Base-by-base conservation (phyloP, 441 rosid species). In the Adansonia rubrostipa region DNA sequence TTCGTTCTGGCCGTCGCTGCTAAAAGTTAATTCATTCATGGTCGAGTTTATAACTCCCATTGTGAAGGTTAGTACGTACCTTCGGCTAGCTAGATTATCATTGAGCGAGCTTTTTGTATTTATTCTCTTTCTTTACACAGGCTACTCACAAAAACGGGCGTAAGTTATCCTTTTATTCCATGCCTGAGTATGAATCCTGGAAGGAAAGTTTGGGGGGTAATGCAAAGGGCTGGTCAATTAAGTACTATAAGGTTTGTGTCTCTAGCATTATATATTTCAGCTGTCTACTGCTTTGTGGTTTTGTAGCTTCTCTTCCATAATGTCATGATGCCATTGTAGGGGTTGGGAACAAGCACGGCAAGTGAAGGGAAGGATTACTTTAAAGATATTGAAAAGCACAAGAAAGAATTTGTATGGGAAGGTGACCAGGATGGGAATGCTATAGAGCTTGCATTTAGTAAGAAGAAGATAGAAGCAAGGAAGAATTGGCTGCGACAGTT, bases 401-500 rank as follows among this genome's bases (percentile, higher is more conserved):
- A 84, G 88, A 96, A 96, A 77, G 98, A 96, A 83, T 96, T 96
- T 74, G 53, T 88, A 11, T 94, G 99, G 99, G 80, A 61, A 54
- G 85, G 85, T 81, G 96, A 96, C 6, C 85, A 86, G 78, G 99
- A 96, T 72, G 98, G 97, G 42, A 92, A 94, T 5, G 89, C 96
- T n/a, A 96, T 96, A 68, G 99, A 96, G 84, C 97, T 96, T 65
- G 99, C 99, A 3, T 96, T 96, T 80, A 96, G 99, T 82, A 96
- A 93, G 87, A 96, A 92, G 89, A 96, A 94, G 87, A 90, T 93
- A 1, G 99, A 96, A 65, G 98, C 96, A 42, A 91, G 99, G 76
- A 96, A 96, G 82, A 90, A 82, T 74, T 96, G 99, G 99, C 94
- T 96, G 68, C 84, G 88, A 20, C 91, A 90, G 71, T 91, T 84